phyloP scores from a whole-genome alignment of 2,329 filamentous ascomycete genomes.

The Phoma herbarum region DNA sequence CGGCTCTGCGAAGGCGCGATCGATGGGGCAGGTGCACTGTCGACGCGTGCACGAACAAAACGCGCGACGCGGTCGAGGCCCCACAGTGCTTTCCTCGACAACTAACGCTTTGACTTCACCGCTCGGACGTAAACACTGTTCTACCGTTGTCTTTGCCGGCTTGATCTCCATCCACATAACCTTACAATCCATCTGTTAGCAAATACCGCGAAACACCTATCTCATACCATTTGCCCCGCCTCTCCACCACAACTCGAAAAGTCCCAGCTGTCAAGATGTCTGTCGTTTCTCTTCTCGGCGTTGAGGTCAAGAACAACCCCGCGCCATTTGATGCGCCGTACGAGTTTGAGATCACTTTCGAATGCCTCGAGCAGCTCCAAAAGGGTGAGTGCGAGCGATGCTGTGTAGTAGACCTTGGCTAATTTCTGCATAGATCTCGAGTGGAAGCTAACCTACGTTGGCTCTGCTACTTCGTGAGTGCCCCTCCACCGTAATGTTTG shows the following conservation, averaged over 20 bases:
- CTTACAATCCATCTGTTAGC: neutral
- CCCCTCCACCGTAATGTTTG: neutral
- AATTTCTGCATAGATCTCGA: constrained; percentile 76
- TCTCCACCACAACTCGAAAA: constrained; percentile 10
- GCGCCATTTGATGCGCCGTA: constrained; percentile 92
- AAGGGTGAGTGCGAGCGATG: constrained; percentile 70
- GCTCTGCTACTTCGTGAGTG: constrained; percentile 75
- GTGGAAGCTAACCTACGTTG: constrained; percentile 99
- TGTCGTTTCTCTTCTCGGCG: constrained; percentile 92
- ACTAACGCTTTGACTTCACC: constrained; percentile 18
- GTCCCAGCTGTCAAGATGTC: constrained; percentile 72
- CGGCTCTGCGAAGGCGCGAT: neutral
- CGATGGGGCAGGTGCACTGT: too few relatives aligned
- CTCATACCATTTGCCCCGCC: constrained; percentile 1
- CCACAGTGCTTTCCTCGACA: constrained; percentile 11
- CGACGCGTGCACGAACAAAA: constrained; percentile 18
- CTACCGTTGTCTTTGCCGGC: constrained; percentile 10
- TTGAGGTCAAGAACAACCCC: constrained; percentile 97
- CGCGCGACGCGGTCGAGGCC: constrained; percentile 17
- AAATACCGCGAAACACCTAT: neutral
- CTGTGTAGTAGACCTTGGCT: constrained; percentile 14
- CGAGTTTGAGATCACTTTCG: constrained; percentile 98
- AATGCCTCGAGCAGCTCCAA: constrained; percentile 92
- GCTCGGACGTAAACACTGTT: constrained; percentile 17
- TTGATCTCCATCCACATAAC: constrained; percentile 3